Base-by-base conservation (phyloP, 352 stramenopile species). In the Chrysophaeum taylorii region DNA sequence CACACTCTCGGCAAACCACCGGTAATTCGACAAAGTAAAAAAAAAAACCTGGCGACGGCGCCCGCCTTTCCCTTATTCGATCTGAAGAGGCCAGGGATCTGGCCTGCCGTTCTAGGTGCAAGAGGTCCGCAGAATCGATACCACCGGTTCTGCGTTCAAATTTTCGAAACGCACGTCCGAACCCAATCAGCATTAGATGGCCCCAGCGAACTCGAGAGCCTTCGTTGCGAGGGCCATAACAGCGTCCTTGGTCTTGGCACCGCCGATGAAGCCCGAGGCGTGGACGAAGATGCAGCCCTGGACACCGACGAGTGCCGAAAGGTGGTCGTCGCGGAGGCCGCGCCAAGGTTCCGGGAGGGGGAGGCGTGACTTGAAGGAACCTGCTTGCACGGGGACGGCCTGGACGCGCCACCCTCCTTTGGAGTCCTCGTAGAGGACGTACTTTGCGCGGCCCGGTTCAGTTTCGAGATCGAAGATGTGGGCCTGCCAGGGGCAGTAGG, bases 201-300 rank as follows among this genome's bases (percentile, higher is more conserved):
- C n/a, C n/a, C n/a, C n/a, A n/a, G n/a, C n/a, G 41, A 48, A 21
- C 53, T 73, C 38, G 53, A 90, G 61, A 21, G 83, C 78, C 39
- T 75, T 74, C 64, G 62, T 69, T 1, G 94, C 94, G 94, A 99
- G 98, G 66, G 90, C 73, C 42, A 98, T 77, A 2, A 90, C 95
- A 31, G 94, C 95, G 67, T 97, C 90, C 70, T 88, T 95, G 41
- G 84, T 98, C 62, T 89, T 87, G 83, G 98, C 97, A 70, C 94
- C 95, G 16, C 95, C 95, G 70, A 99, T 98, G 81, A 99, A 99
- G 41, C 95, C 95, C n/a, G 88, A 89, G 2, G 90, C 93, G 83
- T 99, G 95, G 71, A 96, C 89, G 78, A 99, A 99, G 1, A 89
- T 95, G 80, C 87, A 93, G 70, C 89, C 94, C 23, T 86, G 78